Percentiles rank a stretch among this genome's conserved stretches.
Conservation (phyloP, 2,329 filamentous ascomycete species). For the Ceratocystis variospora region DNA sequence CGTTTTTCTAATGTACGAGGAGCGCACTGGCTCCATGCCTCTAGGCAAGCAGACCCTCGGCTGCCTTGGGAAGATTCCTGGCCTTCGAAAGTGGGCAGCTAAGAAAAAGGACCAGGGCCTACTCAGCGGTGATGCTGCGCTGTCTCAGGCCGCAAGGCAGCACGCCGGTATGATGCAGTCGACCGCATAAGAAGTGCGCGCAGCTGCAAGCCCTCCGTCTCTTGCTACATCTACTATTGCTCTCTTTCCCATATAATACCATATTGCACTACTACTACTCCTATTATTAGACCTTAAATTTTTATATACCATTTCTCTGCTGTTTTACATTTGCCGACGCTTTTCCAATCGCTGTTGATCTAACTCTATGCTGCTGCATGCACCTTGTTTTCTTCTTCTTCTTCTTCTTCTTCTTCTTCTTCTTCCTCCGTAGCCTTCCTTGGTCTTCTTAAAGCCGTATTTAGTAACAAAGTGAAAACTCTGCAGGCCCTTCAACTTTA, state of each 20-base stretch:
- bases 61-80: slow-evolving; percentile 14
- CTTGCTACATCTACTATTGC: no score
- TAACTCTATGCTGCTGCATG: neutral
- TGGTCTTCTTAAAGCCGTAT: neutral
- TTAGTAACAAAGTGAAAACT: slow-evolving; percentile 8
- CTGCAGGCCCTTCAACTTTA: neutral
- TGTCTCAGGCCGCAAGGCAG: slow-evolving; percentile 11
- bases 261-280: neutral
- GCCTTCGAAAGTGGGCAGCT: slow-evolving; percentile 13
- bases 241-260: neutral
- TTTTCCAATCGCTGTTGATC: neutral
- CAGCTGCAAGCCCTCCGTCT: neutral
- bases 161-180: slow-evolving; percentile 7
- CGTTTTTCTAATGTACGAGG: slow-evolving; percentile 46
- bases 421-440: no score
- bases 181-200: neutral
- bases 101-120: slow-evolving; percentile 15
- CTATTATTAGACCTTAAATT: slow-evolving; percentile 2
- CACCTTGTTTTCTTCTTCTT: neutral
- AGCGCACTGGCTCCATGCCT: slow-evolving; percentile 36
- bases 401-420: no score
- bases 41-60: slow-evolving; percentile 23
- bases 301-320: neutral
- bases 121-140: slow-evolving; percentile 14
- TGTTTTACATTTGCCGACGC: neutral